A percentile compares a stretch with the other conserved stretches of the same genome.
Conservation (phyloP, 2,329 filamentous ascomycete genomes). For the Exophiala sp. region DNA sequence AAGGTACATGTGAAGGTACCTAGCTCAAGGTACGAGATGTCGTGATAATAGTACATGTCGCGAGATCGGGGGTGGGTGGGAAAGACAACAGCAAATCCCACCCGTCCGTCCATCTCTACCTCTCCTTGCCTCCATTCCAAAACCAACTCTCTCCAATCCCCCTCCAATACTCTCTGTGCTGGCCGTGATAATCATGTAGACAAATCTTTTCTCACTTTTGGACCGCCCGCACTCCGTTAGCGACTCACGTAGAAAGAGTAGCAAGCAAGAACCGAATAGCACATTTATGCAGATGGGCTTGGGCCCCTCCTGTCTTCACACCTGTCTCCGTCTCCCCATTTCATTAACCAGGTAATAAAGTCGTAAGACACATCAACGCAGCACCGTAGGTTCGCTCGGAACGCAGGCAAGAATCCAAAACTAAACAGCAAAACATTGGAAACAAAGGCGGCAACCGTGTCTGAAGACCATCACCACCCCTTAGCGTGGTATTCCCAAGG, state of each 20-base stretch:
- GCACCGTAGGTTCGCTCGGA: constrained; percentile 20
- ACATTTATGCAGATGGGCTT: neutral
- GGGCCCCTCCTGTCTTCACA: neutral
- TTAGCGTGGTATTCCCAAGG: constrained; percentile 79
- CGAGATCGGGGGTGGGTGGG: neutral
- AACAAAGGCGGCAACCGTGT: constrained; percentile 3
- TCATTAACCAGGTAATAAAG: constrained; percentile 6
- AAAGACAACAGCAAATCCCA: neutral
- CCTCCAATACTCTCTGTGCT: neutral
- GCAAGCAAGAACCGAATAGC: constrained; percentile 5
- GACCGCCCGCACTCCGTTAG: neutral
- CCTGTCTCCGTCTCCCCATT: constrained; percentile 1
- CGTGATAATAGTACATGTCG: neutral
- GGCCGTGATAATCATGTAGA: constrained; percentile 1
- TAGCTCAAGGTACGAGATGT: neutral
- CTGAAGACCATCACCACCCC: constrained; percentile 58
- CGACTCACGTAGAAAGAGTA: constrained; percentile 2
- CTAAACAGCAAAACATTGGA: constrained; percentile 3
- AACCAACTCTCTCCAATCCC: constrained; percentile 6
- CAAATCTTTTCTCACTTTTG: constrained; percentile 2
- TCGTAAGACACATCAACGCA: constrained; percentile 18
- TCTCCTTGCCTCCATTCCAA: neutral
- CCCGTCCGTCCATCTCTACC: neutral
- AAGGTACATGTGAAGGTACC: no score
- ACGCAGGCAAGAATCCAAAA: constrained; percentile 17